Evolutionary conservation across 352 stramenopile genomes (phyloP).

Genomic region (Thalassiosira exigua): DNA sequence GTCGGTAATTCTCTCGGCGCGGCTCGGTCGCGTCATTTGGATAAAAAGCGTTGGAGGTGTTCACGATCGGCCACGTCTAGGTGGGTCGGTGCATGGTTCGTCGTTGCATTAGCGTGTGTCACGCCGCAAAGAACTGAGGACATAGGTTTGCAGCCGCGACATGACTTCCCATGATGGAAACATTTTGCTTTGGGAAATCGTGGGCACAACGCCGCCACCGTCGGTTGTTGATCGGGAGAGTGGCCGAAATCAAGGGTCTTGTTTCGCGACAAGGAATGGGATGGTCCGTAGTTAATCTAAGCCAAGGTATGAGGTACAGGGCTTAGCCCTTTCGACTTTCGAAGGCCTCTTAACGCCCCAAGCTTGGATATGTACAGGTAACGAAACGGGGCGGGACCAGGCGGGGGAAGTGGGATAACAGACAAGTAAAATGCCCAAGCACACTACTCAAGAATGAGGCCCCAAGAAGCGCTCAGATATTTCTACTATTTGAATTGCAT

Average conservation of each 20-base stretch:
- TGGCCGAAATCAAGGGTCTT: background rate
- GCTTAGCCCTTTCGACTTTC: too few relatives aligned
- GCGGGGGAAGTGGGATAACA: too few relatives aligned
- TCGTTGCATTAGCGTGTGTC: slow-evolving; percentile 63
- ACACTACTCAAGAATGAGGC: too few relatives aligned
- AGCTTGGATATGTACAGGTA: too few relatives aligned
- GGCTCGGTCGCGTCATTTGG: slow-evolving; percentile 62
- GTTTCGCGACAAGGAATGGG: background rate
- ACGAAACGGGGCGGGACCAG: too few relatives aligned
- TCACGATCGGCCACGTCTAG: slow-evolving; percentile 73
- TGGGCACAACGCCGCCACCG: slow-evolving; percentile 77
- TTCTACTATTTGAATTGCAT: too few relatives aligned
- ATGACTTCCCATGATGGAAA: slow-evolving; percentile 71
- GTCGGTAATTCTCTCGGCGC: background rate
- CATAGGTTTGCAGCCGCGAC: slow-evolving; percentile 54
- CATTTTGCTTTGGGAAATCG: slow-evolving; percentile 6
- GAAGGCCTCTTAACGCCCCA: too few relatives aligned
- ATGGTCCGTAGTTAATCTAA: background rate
- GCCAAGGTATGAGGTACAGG: too few relatives aligned
- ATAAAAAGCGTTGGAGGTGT: slow-evolving; percentile 84
- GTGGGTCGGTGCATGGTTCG: slow-evolving; percentile 74
- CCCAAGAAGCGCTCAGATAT: too few relatives aligned
- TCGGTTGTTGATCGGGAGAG: slow-evolving; percentile 33
- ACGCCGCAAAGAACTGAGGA: slow-evolving; percentile 19
- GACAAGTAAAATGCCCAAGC: too few relatives aligned